Conservation (phyloP, 495 filamentous ascomycete species). For the Penicillium canariense region DNA sequence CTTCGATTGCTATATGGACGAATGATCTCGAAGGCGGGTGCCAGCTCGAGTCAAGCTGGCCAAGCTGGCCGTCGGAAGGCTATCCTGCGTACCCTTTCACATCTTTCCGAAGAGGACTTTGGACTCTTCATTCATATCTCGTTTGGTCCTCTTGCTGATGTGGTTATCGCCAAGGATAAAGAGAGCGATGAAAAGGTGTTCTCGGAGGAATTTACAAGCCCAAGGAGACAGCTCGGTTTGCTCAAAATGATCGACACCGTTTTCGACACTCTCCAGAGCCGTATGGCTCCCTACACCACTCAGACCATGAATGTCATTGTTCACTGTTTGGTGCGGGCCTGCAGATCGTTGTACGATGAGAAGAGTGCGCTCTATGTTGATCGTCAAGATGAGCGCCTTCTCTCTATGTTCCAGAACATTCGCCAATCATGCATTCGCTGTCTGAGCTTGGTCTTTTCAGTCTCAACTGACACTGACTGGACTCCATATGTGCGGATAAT, state of each 20-base stretch:
- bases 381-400: conserved; percentile 41
- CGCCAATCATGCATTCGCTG: conserved; percentile 75
- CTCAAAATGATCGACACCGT: conserved; percentile 89
- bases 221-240: conserved; percentile 81
- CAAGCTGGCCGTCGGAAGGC: conserved; percentile 66
- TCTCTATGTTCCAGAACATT: conserved; percentile 64
- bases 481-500: conserved; percentile 64
- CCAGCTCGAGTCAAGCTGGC: conserved; percentile 44
- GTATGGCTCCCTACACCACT: conserved; percentile 58
- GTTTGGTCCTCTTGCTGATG: conserved; percentile 62
- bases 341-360: conserved; percentile 50
- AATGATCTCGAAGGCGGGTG: conserved; percentile 77
- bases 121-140: conserved; percentile 79
- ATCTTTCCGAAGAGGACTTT: conserved; percentile 63
- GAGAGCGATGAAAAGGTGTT: conserved; percentile 50
- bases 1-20: conserved; percentile 87
- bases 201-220: conserved; percentile 51
- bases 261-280: conserved; percentile 73
- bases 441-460: conserved; percentile 70
- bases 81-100: conserved; percentile 59
- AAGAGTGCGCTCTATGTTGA: conserved; percentile 38
- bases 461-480: conserved; percentile 66
- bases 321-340: conserved; percentile 74
- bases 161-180: conserved; percentile 54
- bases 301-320: conserved; percentile 70